These are phyloP conservation scores for Acrasis kona DNA, from an alignment of 78 protist species.

Conservation along the genomic window DNA sequence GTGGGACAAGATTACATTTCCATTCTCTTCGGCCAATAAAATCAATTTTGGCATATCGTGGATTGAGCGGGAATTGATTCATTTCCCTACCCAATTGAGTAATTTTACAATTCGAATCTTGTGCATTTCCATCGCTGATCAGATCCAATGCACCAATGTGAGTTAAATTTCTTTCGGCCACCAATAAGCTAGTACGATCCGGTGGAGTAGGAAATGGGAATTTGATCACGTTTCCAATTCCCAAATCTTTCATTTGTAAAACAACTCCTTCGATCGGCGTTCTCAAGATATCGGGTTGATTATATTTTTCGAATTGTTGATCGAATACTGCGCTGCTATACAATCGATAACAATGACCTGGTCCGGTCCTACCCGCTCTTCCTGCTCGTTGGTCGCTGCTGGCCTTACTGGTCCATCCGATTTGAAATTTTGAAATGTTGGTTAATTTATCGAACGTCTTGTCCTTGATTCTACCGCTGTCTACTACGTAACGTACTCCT, in stretches of 20 bases:
- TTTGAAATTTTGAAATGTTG: slow-evolving; percentile 49
- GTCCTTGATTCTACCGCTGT: slow-evolving; percentile 64
- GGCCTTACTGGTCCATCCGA: slow-evolving; percentile 81
- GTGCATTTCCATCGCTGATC: slow-evolving; percentile 5
- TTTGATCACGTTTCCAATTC: slow-evolving; percentile 52
- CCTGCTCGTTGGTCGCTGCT: slow-evolving; percentile 80
- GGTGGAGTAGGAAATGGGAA: slow-evolving; percentile 91
- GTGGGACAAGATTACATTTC: slow-evolving; percentile 37
- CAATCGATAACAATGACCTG: slow-evolving; percentile 88
- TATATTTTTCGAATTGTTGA: slow-evolving; percentile 43
- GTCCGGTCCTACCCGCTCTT: slow-evolving; percentile 84
- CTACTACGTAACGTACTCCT: slow-evolving; percentile 75
- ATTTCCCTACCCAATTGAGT: slow-evolving; percentile 48
- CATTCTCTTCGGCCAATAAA: slow-evolving; percentile 23
- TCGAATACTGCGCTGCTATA: slow-evolving; percentile 71
- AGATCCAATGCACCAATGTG: slow-evolving; percentile 56
- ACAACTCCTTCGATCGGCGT: slow-evolving; percentile 63
- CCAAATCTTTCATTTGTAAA: slow-evolving; percentile 83
- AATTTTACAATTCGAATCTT: slow-evolving; percentile 18
- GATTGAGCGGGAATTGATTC: slow-evolving; percentile 59
- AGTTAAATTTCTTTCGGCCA: slow-evolving; percentile 1
- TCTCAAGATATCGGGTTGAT: slow-evolving; percentile 72
- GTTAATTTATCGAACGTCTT: slow-evolving; percentile 35
- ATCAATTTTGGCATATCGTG: slow-evolving; percentile 78
- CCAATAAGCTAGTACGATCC: background rate